Evolutionary conservation across 2,329 filamentous ascomycete genomes (phyloP).

Genomic region (Aulographum hederae): DNA sequence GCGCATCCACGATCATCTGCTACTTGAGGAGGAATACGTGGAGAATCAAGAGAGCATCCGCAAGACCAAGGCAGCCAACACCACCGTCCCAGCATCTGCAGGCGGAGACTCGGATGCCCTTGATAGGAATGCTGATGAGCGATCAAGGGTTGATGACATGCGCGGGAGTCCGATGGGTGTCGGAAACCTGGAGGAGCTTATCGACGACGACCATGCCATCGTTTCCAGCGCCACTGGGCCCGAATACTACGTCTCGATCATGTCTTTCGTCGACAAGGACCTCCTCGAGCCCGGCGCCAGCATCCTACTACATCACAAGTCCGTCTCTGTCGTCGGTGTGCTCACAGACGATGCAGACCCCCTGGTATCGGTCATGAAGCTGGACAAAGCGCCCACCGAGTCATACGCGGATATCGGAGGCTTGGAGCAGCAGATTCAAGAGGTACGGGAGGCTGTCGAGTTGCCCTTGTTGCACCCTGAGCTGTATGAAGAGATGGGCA

Average conservation of each 20-base stretch:
- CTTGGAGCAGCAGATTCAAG: slow-evolving; percentile 86
- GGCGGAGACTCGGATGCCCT: slow-evolving; percentile 54
- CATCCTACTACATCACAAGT: slow-evolving; percentile 92
- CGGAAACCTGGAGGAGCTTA: slow-evolving; percentile 93
- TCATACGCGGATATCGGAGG: slow-evolving; percentile 98
- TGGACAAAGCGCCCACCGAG: slow-evolving; percentile 95
- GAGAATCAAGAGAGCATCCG: slow-evolving; percentile 95
- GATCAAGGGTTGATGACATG: slow-evolving; percentile 93
- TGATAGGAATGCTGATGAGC: slow-evolving; percentile 86
- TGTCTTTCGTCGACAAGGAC: slow-evolving; percentile 99
- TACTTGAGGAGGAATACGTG: slow-evolving; percentile 96
- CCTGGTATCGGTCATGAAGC: slow-evolving; percentile 94
- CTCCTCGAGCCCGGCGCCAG: slow-evolving; percentile 90
- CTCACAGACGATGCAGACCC: slow-evolving; percentile 93
- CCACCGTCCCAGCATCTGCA: slow-evolving; percentile 35
- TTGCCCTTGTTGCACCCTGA: slow-evolving; percentile 87
- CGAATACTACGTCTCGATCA: slow-evolving; percentile 98
- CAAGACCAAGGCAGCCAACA: slow-evolving; percentile 74
- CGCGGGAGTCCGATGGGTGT: slow-evolving; percentile 97
- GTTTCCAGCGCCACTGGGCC: slow-evolving; percentile 94
- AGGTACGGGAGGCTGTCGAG: slow-evolving; percentile 94
- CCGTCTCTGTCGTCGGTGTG: slow-evolving; percentile 91
- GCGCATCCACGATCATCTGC: slow-evolving; percentile 88
- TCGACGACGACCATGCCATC: slow-evolving; percentile 97
- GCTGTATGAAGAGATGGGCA: slow-evolving; percentile 98